Percentiles rank a stretch among this genome's conserved stretches.
Conservation (phyloP, 176 grass and related monocot genomes). For the Triticum monococcum region DNA sequence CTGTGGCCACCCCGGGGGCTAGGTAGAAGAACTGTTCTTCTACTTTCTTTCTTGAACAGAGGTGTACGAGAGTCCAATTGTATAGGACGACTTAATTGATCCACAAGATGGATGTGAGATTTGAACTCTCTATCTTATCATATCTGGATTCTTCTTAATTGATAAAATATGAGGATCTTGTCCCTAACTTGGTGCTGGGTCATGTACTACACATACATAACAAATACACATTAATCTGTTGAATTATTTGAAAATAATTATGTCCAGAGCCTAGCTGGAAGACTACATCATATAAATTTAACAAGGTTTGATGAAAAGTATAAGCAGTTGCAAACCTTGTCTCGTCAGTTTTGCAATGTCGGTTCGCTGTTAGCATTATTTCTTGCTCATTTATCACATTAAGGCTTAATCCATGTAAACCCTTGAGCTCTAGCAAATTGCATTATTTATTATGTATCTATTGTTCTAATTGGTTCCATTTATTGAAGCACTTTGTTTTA, state of each 20-base stretch:
- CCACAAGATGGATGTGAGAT: neutral
- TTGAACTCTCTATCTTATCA: neutral
- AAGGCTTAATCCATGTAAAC: neutral
- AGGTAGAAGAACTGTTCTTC: neutral
- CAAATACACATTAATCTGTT: neutral
- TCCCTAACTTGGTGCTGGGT: neutral
- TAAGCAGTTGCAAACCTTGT: constrained; percentile 4
- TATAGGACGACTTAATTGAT: neutral
- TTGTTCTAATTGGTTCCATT: neutral
- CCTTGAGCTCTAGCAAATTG: neutral
- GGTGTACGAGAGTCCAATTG: neutral
- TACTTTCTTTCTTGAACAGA: neutral
- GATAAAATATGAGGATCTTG: neutral
- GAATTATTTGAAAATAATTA: neutral
- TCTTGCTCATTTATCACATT: neutral
- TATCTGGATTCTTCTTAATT: neutral
- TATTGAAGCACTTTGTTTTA: neutral
- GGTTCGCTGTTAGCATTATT: neutral
- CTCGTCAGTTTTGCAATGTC: neutral
- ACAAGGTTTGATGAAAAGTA: neutral
- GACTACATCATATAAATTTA: neutral
- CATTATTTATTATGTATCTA: neutral
- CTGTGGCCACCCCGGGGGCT: neutral
- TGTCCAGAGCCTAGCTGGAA: neutral
- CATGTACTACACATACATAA: neutral